phyloP scores from a whole-genome alignment of 805 yeast species.

The Candida sonorensis region DNA sequence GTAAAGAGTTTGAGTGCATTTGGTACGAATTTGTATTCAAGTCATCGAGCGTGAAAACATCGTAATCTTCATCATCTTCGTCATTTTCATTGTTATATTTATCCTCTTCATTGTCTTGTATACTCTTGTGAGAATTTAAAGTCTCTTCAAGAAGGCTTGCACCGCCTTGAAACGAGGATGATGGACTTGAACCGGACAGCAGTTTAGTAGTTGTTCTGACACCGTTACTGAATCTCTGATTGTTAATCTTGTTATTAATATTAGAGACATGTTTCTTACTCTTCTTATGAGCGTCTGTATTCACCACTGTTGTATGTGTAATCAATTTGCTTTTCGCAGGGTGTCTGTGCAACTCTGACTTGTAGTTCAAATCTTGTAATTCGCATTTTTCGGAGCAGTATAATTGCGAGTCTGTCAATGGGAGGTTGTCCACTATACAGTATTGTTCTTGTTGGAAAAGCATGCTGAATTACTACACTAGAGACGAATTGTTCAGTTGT shows the following conservation, averaged over 20 bases:
- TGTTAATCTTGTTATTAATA: too few relatives aligned
- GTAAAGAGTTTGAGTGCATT: slow-evolving; percentile 15
- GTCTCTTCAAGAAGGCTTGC: too few relatives aligned
- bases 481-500: too few relatives aligned
- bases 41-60: slow-evolving; percentile 17
- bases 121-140: too few relatives aligned
- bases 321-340: slow-evolving; percentile 8
- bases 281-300: too few relatives aligned
- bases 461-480: slow-evolving; percentile 4
- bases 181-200: too few relatives aligned
- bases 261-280: too few relatives aligned
- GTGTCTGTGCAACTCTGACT: slow-evolving; percentile 1
- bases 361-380: slow-evolving; percentile 9
- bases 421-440: slow-evolving; percentile 19
- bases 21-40: slow-evolving; percentile 15
- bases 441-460: slow-evolving; percentile 18
- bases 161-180: too few relatives aligned
- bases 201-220: too few relatives aligned
- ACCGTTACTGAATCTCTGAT: too few relatives aligned
- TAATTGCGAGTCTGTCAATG: slow-evolving; percentile 4
- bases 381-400: slow-evolving; percentile 19
- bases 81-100: slow-evolving; percentile 5
- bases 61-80: too few relatives aligned
- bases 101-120: background rate
- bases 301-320: slow-evolving; percentile 13